A percentile compares a stretch with the other conserved stretches of the same genome.
Conservation (phyloP, 805 yeast genomes). For the Cyberlindnera japonica region DNA sequence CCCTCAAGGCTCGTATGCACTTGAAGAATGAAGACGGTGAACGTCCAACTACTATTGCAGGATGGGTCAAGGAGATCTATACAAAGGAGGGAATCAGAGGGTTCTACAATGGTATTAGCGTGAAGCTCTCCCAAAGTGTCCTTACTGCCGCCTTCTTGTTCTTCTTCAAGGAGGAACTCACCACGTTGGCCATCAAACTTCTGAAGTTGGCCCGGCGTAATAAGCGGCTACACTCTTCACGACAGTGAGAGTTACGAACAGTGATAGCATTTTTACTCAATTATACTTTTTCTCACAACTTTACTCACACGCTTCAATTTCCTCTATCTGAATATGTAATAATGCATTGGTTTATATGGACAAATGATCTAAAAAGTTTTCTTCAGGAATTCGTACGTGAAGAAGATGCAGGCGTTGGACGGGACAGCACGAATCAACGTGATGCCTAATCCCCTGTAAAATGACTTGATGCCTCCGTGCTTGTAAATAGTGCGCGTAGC, state of each 20-base stretch:
- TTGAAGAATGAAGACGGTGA: conserved; percentile 41
- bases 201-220: conserved; percentile 38
- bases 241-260: too few species aligned
- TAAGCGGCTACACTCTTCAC: conserved; percentile 5
- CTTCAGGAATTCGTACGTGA: conserved; percentile 66
- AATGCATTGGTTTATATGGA: too few species aligned
- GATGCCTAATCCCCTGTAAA: conserved; percentile 83
- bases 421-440: conserved; percentile 82
- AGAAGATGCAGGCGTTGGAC: conserved; percentile 84
- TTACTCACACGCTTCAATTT: too few species aligned
- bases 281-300: too few species aligned
- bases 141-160: conserved; percentile 87
- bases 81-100: conserved; percentile 70
- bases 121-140: conserved; percentile 80
- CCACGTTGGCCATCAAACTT: conserved; percentile 51
- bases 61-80: conserved; percentile 55
- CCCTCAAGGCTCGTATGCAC: conserved; percentile 87
- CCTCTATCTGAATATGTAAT: too few species aligned
- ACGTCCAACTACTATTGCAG: conserved; percentile 36
- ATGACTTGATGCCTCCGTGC: conserved; percentile 61
- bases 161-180: conserved; percentile 84
- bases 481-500: conserved; percentile 40
- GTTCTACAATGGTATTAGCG: conserved; percentile 75
- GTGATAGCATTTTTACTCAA: too few species aligned
- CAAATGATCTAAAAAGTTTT: conserved; percentile 23